A percentile compares a stretch with the other conserved stretches of the same genome.
phyloP scores from a whole-genome alignment of 306 rosid species.

The Quercus suber region DNA sequence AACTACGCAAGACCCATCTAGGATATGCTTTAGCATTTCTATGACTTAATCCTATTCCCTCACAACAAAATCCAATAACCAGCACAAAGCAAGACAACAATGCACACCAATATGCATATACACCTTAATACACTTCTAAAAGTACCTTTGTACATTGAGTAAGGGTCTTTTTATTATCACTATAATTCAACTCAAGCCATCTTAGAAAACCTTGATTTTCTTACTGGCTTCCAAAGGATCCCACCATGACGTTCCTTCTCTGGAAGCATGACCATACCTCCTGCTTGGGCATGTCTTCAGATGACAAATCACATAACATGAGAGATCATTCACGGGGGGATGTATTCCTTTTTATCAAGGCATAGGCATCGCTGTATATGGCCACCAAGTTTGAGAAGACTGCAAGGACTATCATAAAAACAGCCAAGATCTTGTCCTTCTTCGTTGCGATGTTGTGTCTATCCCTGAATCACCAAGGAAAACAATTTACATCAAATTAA shows the following conservation, averaged over 20 bases:
- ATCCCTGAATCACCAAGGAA: constrained; percentile 50
- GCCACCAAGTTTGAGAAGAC: constrained; percentile 72
- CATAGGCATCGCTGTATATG: constrained; percentile 72
- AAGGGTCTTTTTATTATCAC: constrained; percentile 28
- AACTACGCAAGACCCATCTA: not conserved
- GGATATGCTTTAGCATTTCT: not conserved
- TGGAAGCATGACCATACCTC: constrained; percentile 11
- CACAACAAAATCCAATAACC: not conserved
- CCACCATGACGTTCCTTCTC: constrained; percentile 14
- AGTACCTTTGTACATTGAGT: constrained; percentile 25
- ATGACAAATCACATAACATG: constrained; percentile 4
- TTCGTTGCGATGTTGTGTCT: constrained; percentile 62
- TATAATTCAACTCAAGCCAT: constrained; percentile 27
- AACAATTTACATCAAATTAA: not conserved
- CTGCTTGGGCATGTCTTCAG: not conserved
- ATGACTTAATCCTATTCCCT: not conserved
- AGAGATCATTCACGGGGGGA: constrained; percentile 19
- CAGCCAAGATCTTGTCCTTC: constrained; percentile 60
- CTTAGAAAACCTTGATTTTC: constrained; percentile 46
- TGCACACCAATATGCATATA: constrained; percentile 6
- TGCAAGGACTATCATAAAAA: constrained; percentile 70
- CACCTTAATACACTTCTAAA: constrained; percentile 16
- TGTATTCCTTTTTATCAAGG: constrained; percentile 49
- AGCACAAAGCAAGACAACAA: constrained; percentile 6
- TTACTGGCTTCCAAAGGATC: constrained; percentile 5